Conservation (phyloP, 495 filamentous ascomycete species). For the Aspergillus heteromorphus region DNA sequence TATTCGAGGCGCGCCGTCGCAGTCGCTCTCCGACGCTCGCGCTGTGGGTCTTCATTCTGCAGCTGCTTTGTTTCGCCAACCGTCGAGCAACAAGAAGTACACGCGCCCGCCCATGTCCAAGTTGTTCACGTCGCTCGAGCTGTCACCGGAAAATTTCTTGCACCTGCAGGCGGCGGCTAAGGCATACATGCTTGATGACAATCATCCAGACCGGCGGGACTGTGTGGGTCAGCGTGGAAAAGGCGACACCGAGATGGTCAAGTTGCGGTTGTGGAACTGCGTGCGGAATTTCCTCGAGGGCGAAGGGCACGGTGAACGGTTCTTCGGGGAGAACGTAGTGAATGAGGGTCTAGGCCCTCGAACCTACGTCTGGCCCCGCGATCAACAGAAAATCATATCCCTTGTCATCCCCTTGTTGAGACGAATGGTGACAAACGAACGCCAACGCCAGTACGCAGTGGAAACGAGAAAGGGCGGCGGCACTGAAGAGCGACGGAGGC, state of each 20-base stretch:
- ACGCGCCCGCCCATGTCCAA: conserved; percentile 60
- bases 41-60: conserved; percentile 52
- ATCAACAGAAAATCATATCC: conserved; percentile 51
- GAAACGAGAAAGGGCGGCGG: conserved; percentile 50
- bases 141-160: conserved; percentile 54
- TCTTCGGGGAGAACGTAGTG: conserved; percentile 46
- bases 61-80: conserved; percentile 51
- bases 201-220: conserved; percentile 50
- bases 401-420: conserved; percentile 54
- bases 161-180: conserved; percentile 57
- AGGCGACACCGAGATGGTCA: conserved; percentile 57
- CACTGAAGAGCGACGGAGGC: conserved; percentile 36
- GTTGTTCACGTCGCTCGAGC: conserved; percentile 51
- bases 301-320: conserved; percentile 52
- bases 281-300: conserved; percentile 53
- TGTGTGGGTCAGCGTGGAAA: conserved; percentile 57
- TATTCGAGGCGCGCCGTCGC: conserved; percentile 32
- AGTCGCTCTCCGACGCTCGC: conserved; percentile 42
- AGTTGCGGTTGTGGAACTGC: conserved; percentile 54
- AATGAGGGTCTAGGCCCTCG: conserved; percentile 39
- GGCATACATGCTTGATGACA: conserved; percentile 54
- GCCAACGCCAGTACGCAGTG: conserved; percentile 57
- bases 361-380: conserved; percentile 52
- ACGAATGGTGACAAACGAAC: conserved; percentile 61
- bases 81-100: conserved; percentile 52